Evolutionary conservation across 306 rosid species (phyloP).

Genomic region (Rosa rugosa): DNA sequence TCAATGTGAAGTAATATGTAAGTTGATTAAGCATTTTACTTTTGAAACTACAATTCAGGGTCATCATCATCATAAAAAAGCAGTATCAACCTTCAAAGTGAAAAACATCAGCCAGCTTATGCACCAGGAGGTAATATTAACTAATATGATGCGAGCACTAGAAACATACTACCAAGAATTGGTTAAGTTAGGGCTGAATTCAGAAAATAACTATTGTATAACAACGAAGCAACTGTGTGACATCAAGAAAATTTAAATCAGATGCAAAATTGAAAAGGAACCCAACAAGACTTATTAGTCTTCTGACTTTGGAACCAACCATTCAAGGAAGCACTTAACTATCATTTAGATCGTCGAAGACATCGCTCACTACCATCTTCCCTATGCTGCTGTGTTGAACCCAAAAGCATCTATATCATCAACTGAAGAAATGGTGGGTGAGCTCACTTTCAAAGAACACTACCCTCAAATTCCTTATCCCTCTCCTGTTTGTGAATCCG

Average conservation of each 20-base stretch:
- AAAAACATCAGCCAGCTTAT: not conserved
- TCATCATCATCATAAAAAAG: not conserved
- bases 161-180: not conserved
- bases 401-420: slow-evolving; percentile 8
- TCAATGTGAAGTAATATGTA: not conserved
- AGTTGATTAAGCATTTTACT: not conserved
- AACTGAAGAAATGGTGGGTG: not conserved
- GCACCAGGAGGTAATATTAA: not conserved
- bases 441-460: not conserved
- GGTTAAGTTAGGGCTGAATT: slow-evolving; percentile 2
- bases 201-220: not conserved
- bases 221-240: not conserved
- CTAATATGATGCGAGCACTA: not conserved
- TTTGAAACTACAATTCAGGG: not conserved
- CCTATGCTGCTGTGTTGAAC: not conserved
- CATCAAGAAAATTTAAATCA: slow-evolving; percentile 16
- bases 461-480: slow-evolving; percentile 10
- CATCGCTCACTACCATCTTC: slow-evolving; percentile 16
- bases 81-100: not conserved
- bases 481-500: slow-evolving; percentile 10
- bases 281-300: slow-evolving; percentile 22
- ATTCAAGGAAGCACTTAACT: slow-evolving; percentile 27
- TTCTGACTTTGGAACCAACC: slow-evolving; percentile 21
- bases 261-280: slow-evolving; percentile 25
- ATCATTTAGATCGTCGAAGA: slow-evolving; percentile 19